Conservation (phyloP, 1,284 basidiomycete genomes). For the Wallemia ichthyophaga region DNA sequence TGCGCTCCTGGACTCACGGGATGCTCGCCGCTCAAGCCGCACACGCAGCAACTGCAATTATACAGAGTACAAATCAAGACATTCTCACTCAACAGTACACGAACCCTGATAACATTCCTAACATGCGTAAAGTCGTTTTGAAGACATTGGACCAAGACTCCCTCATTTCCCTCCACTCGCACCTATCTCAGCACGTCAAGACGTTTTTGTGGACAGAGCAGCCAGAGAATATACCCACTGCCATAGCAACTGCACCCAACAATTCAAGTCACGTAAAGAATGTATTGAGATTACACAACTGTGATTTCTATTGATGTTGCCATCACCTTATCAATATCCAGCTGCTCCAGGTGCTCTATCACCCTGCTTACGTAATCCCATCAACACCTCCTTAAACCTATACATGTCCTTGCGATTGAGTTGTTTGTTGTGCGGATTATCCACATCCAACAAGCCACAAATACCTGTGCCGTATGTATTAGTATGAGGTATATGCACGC, state of each 20-base stretch:
- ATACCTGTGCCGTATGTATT: neutral
- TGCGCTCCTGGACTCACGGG: neutral
- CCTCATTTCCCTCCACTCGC: neutral
- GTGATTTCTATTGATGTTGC: neutral
- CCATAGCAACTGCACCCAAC: slow-evolving; percentile 25
- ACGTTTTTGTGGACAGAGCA: slow-evolving; percentile 24
- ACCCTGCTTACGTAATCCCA: neutral
- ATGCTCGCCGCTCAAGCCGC: neutral
- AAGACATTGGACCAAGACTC: neutral
- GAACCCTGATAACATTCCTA: neutral
- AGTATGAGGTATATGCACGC: no score
- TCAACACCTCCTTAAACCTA: neutral
- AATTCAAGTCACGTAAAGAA: slow-evolving; percentile 14
- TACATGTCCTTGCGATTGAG: neutral
- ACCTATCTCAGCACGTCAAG: neutral
- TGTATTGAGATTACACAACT: neutral
- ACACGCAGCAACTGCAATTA: neutral
- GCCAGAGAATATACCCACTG: slow-evolving; percentile 24
- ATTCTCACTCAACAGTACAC: neutral
- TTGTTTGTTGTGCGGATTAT: neutral
- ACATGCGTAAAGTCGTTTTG: neutral
- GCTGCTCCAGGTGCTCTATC: neutral
- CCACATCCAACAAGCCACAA: neutral
- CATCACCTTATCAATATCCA: neutral
- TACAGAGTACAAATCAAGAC: neutral